These are phyloP conservation scores for Eimeria tenella DNA, from an alignment of 169 alveolate species.

Conservation along the genomic window DNA sequence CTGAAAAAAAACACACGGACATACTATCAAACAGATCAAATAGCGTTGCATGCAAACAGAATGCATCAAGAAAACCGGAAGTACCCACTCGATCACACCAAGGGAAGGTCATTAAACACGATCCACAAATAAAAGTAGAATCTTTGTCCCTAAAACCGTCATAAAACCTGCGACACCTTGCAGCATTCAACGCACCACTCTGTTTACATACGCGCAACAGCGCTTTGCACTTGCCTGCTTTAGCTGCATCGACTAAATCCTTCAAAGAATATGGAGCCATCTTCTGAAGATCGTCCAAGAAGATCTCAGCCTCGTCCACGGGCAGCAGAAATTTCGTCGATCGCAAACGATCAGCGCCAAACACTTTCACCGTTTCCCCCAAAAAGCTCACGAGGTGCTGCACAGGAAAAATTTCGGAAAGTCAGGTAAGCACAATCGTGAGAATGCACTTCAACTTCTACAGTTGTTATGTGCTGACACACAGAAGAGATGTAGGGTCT, in stretches of 20 bases:
- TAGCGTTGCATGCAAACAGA: not conserved
- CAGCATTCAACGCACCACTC: not conserved
- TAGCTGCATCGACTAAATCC: slow-evolving; percentile 13
- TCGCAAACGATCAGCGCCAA: slow-evolving; percentile 15
- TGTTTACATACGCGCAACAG: not conserved
- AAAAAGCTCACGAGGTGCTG: slow-evolving; percentile 44
- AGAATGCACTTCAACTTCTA: no score
- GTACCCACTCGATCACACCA: not conserved
- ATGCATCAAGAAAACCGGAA: not conserved
- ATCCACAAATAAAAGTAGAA: not conserved
- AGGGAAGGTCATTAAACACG: not conserved
- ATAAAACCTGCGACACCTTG: not conserved
- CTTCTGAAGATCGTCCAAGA: slow-evolving; percentile 18
- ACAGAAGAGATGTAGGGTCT: no score
- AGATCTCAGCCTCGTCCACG: not conserved
- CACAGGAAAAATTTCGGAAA: not conserved
- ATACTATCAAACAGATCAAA: not conserved
- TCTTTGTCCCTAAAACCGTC: not conserved
- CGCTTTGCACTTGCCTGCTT: slow-evolving; percentile 30
- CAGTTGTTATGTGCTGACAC: no score
- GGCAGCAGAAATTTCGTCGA: slow-evolving; percentile 23
- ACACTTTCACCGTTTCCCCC: slow-evolving; percentile 59
- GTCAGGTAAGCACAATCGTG: no score
- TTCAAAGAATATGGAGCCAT: slow-evolving; percentile 12
- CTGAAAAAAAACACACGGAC: not conserved